Conservation (phyloP, 371 early-diverging fungal genomes). For the Rhizopus arrhizus region DNA sequence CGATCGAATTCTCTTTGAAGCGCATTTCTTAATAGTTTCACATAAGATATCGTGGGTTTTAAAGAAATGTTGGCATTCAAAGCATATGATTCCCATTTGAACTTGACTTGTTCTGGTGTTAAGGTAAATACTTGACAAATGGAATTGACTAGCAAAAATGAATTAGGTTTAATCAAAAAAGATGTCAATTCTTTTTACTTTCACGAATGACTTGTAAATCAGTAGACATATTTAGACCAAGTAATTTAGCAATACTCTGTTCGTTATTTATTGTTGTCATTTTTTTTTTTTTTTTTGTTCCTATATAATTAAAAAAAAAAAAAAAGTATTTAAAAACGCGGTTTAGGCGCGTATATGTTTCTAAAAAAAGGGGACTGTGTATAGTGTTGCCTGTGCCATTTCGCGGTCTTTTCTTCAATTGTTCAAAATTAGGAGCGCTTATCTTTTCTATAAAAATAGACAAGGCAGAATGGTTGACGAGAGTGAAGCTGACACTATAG, state of each 20-base stretch:
- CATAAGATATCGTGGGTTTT: conserved; percentile 33
- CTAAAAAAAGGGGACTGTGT: too few relatives aligned
- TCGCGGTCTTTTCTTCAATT: not conserved
- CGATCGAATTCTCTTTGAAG: conserved; percentile 45
- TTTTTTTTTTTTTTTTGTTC: not conserved
- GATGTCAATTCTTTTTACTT: conserved; percentile 1
- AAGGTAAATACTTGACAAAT: conserved; percentile 43
- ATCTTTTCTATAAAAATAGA: conserved; percentile 9
- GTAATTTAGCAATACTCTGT: not conserved
- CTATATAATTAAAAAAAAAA: not conserved
- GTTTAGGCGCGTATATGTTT: not conserved
- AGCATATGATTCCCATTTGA: conserved; percentile 56
- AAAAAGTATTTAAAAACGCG: not conserved
- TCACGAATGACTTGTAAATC: conserved; percentile 3
- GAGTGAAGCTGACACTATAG: conserved; percentile 6
- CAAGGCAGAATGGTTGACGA: conserved; percentile 15
- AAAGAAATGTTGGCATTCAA: conserved; percentile 27
- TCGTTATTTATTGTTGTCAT: not conserved
- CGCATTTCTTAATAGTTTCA: conserved; percentile 28
- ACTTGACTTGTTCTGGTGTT: conserved; percentile 35
- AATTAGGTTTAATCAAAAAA: not conserved
- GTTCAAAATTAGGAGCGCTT: conserved; percentile 2
- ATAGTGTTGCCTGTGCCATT: too few relatives aligned
- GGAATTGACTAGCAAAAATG: conserved; percentile 10
- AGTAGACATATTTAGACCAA: not conserved